These are phyloP conservation scores for Macadamia tetraphylla DNA, from an alignment of 164 flowering plant species.

Conservation along the genomic window DNA sequence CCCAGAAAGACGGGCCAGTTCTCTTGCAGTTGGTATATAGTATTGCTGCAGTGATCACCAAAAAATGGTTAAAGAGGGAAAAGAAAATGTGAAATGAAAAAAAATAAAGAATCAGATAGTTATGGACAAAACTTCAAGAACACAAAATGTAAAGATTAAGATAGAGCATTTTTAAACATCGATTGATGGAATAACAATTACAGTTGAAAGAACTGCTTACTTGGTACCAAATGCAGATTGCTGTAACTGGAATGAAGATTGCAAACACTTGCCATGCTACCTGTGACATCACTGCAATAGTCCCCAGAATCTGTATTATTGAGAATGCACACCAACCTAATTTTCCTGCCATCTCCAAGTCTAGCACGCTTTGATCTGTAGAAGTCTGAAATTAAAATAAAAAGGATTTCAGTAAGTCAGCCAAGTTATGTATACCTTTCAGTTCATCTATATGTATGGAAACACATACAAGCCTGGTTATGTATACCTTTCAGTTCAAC, in stretches of 20 bases:
- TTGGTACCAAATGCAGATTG: conserved; percentile 86
- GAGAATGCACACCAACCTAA: conserved; percentile 96
- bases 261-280: conserved; percentile 93
- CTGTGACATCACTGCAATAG: conserved; percentile 89
- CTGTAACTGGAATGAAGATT: conserved; percentile 84
- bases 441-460: no score
- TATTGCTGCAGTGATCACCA: conserved; percentile 47
- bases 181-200: neutral
- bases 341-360: conserved; percentile 65
- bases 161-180: neutral
- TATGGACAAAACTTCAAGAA: neutral
- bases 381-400: conserved; percentile 51
- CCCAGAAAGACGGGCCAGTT: conserved; percentile 76
- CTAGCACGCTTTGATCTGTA: conserved; percentile 86
- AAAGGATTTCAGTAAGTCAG: neutral
- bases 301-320: conserved; percentile 70
- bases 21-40: conserved; percentile 90
- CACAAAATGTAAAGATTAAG: neutral
- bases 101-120: conserved; percentile 1
- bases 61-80: neutral
- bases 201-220: conserved; percentile 27
- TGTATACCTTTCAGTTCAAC: no score
- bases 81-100: no score
- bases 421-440: no score
- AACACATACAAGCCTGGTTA: no score